Base-by-base conservation (phyloP, 805 yeast genomes). In the Debaryomyces prosopidis region DNA sequence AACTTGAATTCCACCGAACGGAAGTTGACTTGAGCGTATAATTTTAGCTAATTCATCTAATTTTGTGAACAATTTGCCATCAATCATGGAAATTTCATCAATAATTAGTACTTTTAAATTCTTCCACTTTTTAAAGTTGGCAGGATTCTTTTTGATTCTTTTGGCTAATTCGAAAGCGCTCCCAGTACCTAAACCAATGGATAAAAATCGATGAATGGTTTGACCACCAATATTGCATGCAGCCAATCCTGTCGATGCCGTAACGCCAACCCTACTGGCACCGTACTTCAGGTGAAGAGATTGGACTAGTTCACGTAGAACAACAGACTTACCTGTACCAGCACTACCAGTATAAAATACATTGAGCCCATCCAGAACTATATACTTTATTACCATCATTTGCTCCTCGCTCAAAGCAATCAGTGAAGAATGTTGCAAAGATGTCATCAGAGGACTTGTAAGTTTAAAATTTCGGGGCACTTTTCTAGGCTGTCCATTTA, bases 231-330 rank as follows among this genome's bases (percentile, higher is more conserved):
- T 87, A 56, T 90, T 89, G 35, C 89, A 85, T 0, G 97, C 99
- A 0, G 99, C 99, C 49, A 94, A 70, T 1, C 99, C 99, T 0
- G 99, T 94, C 0, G 97, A 87, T 0, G 99, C 99, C 0, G 98
- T 89, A 3, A 94, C 82, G 0, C 95, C 96, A 3, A 94, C 88
- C 1, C 62, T 58, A 2, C 73, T 69, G 10, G 53, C 44, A 1
- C 75, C 71, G 59, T 80, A 74, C 36, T 75, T 68, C 1, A 54
- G 48, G 15, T 65, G 64, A 40, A 89, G 65, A 20, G 75, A 72
- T 15, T 67, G 59, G 16, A 94, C 89, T 20, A 94, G 69, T 33
- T 83, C 81, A 41, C 81, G 66, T 19, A 87, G 63, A 5, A 87
- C 76, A 16, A 82, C 82, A 2, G 95, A 86, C 60, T 87, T 87